Evolutionary conservation across 2,329 filamentous ascomycete genomes (phyloP).

Genomic region (Diaporthe batatas): DNA sequence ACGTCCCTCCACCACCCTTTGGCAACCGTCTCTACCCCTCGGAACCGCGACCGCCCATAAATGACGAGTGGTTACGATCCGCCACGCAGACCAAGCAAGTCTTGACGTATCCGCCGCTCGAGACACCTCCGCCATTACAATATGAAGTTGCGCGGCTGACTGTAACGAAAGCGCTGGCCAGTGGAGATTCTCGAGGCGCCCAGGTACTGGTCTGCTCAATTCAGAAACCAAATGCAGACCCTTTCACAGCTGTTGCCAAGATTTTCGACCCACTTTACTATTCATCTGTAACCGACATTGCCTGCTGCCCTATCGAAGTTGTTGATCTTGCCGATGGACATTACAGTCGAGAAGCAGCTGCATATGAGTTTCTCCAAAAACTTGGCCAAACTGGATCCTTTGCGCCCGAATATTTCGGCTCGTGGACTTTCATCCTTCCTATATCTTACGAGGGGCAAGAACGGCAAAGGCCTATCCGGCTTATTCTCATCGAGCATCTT

Average conservation of each 20-base stretch:
- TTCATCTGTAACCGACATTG: not conserved
- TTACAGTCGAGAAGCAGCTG: not conserved
- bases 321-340: not conserved
- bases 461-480: not conserved
- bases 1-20: not conserved
- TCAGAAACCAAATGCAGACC: not conserved
- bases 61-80: not conserved
- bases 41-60: not conserved
- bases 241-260: not conserved
- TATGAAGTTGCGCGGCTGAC: not conserved
- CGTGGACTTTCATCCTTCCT: not conserved
- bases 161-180: not conserved
- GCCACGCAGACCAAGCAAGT: not conserved
- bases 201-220: not conserved
- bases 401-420: not conserved
- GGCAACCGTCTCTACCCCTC: not conserved
- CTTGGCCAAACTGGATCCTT: not conserved
- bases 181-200: not conserved
- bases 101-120: not conserved
- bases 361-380: not conserved
- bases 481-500: not conserved
- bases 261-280: not conserved
- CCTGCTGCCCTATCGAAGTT: not conserved
- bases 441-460: not conserved
- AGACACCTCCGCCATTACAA: not conserved